Conservation (phyloP, 805 yeast genomes). For the Gaillardinia entomophila region DNA sequence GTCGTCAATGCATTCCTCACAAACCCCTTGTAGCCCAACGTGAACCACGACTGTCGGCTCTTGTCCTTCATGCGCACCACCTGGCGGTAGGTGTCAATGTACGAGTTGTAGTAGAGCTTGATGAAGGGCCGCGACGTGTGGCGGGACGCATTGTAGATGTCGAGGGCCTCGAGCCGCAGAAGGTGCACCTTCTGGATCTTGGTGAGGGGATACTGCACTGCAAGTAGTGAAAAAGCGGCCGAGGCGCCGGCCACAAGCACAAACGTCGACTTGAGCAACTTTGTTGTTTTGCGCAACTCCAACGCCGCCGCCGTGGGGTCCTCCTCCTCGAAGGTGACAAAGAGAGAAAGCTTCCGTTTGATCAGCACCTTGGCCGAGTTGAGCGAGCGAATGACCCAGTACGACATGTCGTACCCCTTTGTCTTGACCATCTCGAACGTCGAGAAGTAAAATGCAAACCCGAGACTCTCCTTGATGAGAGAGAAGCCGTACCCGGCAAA, state of each 20-base stretch:
- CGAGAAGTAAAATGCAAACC: slow-evolving; percentile 79
- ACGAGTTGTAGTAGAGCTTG: slow-evolving; percentile 65
- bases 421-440: slow-evolving; percentile 78
- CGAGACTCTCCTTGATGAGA: slow-evolving; percentile 69
- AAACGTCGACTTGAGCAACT: slow-evolving; percentile 59
- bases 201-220: slow-evolving; percentile 77
- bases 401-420: slow-evolving; percentile 48
- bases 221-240: slow-evolving; percentile 72
- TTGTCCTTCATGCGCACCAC: slow-evolving; percentile 48
- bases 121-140: slow-evolving; percentile 25
- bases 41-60: slow-evolving; percentile 51
- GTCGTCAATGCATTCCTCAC: slow-evolving; percentile 63
- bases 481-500: slow-evolving; percentile 86
- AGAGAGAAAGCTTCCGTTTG: slow-evolving; percentile 13
- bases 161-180: slow-evolving; percentile 74
- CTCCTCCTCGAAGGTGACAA: slow-evolving; percentile 6
- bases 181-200: slow-evolving; percentile 77
- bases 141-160: slow-evolving; percentile 44
- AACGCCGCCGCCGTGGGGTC: slow-evolving; percentile 9
- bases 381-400: slow-evolving; percentile 38
- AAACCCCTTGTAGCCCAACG: slow-evolving; percentile 77
- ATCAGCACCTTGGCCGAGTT: slow-evolving; percentile 31
- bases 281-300: slow-evolving; percentile 35
- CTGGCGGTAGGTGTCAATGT: slow-evolving; percentile 67
- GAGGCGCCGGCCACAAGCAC: slow-evolving; percentile 80